These are phyloP conservation scores for Elaeagnus macrophylla DNA, from an alignment of 306 rosid genomes.

Conservation along the genomic window DNA sequence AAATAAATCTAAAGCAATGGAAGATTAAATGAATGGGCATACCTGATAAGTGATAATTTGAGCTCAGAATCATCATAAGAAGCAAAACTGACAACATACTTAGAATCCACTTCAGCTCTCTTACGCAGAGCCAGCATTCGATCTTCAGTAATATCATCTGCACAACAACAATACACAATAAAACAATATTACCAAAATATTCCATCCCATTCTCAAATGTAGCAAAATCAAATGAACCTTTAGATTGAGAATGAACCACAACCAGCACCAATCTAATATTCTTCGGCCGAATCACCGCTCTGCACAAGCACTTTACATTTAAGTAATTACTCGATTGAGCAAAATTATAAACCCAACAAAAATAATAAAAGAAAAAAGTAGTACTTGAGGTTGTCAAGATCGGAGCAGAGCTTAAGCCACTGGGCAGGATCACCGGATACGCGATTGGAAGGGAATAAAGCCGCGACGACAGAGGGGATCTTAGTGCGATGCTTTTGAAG, in stretches of 20 bases:
- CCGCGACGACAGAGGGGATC: constrained; percentile 61
- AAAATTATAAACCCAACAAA: neutral
- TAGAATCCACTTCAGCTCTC: constrained; percentile 84
- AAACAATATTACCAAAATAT: constrained; percentile 3
- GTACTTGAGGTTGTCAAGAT: constrained; percentile 70
- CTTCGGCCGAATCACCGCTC: constrained; percentile 52
- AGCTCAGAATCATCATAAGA: constrained; percentile 50
- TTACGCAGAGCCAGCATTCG: constrained; percentile 77
- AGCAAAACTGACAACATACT: constrained; percentile 43
- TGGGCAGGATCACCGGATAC: constrained; percentile 74
- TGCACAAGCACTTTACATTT: constrained; percentile 9
- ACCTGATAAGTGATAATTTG: constrained; percentile 52
- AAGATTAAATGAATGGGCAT: constrained; percentile 12
- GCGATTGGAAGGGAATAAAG: constrained; percentile 46
- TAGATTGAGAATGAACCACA: constrained; percentile 43
- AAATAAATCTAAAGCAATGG: no score
- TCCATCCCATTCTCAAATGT: neutral
- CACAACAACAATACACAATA: constrained; percentile 19
- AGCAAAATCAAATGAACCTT: constrained; percentile 24
- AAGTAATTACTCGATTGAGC: neutral
- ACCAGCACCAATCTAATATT: constrained; percentile 54
- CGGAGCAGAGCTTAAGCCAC: constrained; percentile 88
- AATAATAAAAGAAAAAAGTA: no score
- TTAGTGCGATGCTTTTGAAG: constrained; percentile 82
- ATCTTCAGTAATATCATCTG: constrained; percentile 78